phyloP scores from a whole-genome alignment of 2,329 filamentous ascomycete genomes.

The Clonostachys rhizophaga region DNA sequence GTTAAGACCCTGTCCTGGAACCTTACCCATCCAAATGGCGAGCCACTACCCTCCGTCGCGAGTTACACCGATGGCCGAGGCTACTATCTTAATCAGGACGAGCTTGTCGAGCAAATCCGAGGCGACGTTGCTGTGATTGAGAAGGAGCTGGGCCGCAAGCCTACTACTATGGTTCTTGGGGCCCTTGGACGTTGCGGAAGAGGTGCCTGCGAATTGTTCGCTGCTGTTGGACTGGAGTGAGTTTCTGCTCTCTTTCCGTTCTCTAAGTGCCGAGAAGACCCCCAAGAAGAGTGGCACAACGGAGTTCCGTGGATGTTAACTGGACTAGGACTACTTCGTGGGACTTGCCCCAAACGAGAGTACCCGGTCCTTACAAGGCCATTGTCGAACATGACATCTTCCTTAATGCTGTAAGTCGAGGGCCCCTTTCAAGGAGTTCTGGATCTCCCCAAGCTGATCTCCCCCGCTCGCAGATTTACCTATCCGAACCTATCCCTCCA shows the following conservation, averaged over 20 bases:
- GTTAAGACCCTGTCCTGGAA: constrained; percentile 68
- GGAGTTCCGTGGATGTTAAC: background rate
- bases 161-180: constrained; percentile 74
- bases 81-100: constrained; percentile 1
- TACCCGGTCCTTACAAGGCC: constrained; percentile 39
- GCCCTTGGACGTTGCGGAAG: constrained; percentile 78
- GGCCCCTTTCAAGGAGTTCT: background rate
- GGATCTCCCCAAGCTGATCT: background rate
- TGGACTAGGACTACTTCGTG: constrained; percentile 76
- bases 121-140: constrained; percentile 1
- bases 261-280: background rate
- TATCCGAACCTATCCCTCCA: constrained; percentile 60
- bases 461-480: constrained; percentile 29
- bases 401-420: constrained; percentile 49
- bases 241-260: background rate
- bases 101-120: constrained; percentile 1
- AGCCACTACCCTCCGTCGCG: constrained; percentile 1
- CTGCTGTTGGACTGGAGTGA: constrained; percentile 55
- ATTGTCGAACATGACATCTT: constrained; percentile 74
- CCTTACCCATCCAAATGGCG: constrained; percentile 1
- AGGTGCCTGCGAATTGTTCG: constrained; percentile 77
- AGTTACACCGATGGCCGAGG: constrained; percentile 2
- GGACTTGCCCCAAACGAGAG: constrained; percentile 64
- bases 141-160: constrained; percentile 52
- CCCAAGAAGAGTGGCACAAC: background rate